A percentile compares a stretch with the other conserved stretches of the same genome.
Conservation (phyloP, 2,329 filamentous ascomycete species). For the Xylariaceae sp. region DNA sequence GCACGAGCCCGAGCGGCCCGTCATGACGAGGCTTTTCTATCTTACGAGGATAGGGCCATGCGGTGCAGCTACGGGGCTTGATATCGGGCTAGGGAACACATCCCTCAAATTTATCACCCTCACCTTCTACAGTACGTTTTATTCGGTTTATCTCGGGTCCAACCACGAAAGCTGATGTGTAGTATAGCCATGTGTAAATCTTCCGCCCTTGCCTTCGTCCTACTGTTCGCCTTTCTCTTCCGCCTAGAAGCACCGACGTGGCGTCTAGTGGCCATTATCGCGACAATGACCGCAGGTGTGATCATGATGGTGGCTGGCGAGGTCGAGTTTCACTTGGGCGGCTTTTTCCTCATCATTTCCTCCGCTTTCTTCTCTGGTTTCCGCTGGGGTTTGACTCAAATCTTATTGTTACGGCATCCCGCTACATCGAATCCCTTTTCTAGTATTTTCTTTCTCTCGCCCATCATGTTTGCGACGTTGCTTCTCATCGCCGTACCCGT, state of each 20-base stretch:
- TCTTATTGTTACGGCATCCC: conserved; percentile 86
- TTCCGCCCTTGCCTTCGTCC: conserved; percentile 88
- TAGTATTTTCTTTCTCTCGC: conserved; percentile 95
- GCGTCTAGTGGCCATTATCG: conserved; percentile 81
- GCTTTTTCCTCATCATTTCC: conserved; percentile 88
- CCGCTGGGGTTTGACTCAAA: conserved; percentile 97
- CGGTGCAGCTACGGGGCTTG: conserved; percentile 85
- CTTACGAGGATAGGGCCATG: conserved; percentile 87
- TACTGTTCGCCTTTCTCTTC: conserved; percentile 92
- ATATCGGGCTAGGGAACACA: conserved; percentile 94
- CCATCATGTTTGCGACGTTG: conserved; percentile 88
- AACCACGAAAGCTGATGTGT: conserved; percentile 7
- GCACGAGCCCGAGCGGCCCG: conserved; percentile 52
- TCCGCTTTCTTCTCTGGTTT: conserved; percentile 95
- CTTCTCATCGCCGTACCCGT: conserved; percentile 77
- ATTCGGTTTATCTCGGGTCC: background rate
- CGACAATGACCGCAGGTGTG: conserved; percentile 86
- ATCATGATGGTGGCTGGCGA: conserved; percentile 98
- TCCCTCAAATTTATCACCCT: conserved; percentile 93
- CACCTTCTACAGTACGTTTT: conserved; percentile 79
- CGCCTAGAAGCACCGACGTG: conserved; percentile 82
- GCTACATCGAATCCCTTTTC: conserved; percentile 96
- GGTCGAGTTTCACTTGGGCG: conserved; percentile 78
- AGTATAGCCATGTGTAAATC: conserved; percentile 90
- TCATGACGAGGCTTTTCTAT: conserved; percentile 90